Evolutionary conservation across 129 eudicot genomes (phyloP).

Genomic region (Oenanthe sinensis): DNA sequence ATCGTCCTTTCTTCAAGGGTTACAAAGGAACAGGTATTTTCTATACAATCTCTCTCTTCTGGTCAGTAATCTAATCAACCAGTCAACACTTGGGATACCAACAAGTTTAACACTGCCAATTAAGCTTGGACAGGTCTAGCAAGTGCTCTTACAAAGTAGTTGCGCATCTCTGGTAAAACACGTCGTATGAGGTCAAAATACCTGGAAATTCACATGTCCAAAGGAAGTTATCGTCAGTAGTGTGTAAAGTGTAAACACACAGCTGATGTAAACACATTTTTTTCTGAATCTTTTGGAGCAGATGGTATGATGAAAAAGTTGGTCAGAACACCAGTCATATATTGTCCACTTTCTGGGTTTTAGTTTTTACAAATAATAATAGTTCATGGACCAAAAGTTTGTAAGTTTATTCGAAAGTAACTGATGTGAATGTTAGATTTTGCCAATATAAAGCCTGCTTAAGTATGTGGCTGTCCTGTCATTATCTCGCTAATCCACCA

Average conservation of each 20-base stretch:
- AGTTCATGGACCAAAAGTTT: background rate
- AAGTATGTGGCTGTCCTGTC: background rate
- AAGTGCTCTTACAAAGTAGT: constrained; percentile 48
- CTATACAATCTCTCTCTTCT: constrained; percentile 31
- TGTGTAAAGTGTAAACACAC: background rate
- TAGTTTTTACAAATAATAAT: background rate
- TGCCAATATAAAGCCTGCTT: background rate
- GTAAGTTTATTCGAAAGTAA: background rate
- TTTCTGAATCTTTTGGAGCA: background rate
- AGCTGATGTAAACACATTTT: background rate
- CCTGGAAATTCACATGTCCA: constrained; percentile 32
- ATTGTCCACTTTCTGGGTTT: background rate
- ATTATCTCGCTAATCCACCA: background rate
- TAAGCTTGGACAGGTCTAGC: constrained; percentile 33
- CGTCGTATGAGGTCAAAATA: constrained; percentile 39
- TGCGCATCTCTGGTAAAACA: constrained; percentile 53
- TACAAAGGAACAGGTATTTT: constrained; percentile 17
- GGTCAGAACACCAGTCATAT: background rate
- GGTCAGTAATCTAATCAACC: constrained; percentile 8
- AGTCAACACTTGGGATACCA: constrained; percentile 21
- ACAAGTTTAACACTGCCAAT: constrained; percentile 15
- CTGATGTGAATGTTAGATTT: background rate
- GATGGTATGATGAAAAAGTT: background rate
- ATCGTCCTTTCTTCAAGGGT: constrained; percentile 16
- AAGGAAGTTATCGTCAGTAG: background rate